Evolutionary conservation across 768 basidiomycete species (phyloP).

Genomic region (Suillus spraguei): DNA sequence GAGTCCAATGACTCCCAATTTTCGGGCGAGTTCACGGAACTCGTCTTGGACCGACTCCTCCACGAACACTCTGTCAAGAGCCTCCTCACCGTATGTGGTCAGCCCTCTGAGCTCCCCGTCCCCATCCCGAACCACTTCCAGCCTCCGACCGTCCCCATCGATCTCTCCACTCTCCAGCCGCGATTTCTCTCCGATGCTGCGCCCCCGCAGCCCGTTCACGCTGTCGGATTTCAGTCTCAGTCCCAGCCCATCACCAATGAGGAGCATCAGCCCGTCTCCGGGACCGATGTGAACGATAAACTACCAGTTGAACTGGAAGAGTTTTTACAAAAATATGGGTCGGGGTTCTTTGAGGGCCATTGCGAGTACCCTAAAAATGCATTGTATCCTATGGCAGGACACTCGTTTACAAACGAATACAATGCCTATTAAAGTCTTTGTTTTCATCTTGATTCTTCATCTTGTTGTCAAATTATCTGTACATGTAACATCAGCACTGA

Average conservation of each 20-base stretch:
- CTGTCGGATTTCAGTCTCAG: background rate
- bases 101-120: background rate
- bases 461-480: background rate
- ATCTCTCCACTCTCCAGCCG: background rate
- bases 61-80: background rate
- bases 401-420: background rate
- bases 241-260: background rate
- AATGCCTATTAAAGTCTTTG: background rate
- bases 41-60: slow-evolving; percentile 6
- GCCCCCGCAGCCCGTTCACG: background rate
- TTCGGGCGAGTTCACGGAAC: background rate
- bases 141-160: background rate
- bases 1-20: background rate
- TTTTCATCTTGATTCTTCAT: background rate
- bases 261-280: background rate
- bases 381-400: background rate
- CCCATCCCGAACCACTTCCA: background rate
- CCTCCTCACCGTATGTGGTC: background rate
- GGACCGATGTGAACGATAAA: background rate
- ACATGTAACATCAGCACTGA: background rate
- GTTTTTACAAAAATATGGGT: background rate
- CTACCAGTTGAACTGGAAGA: background rate
- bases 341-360: background rate
- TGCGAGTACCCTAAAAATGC: background rate
- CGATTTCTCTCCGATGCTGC: background rate